phyloP scores from a whole-genome alignment of 495 filamentous ascomycete species.

The Xanthoparmelia taractica region DNA sequence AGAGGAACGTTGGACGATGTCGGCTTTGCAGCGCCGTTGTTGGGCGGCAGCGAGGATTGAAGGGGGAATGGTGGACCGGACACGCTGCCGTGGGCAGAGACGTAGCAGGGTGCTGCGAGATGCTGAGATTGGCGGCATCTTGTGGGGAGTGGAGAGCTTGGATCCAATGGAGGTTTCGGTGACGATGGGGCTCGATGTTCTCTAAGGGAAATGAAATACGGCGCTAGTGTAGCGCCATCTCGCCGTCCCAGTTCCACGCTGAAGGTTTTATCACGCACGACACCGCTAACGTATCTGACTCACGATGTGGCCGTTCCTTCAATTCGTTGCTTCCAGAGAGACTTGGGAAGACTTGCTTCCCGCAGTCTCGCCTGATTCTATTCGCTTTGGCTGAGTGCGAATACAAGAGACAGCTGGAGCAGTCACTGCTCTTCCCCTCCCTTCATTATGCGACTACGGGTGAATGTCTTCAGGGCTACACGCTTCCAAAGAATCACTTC shows the following conservation, averaged over 20 bases:
- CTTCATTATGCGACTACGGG: constrained; percentile 1
- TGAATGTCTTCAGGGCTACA: neutral
- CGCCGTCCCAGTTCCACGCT: constrained; percentile 9
- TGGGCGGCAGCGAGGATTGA: constrained; percentile 36
- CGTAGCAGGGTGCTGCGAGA: constrained; percentile 44
- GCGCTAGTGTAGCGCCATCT: neutral
- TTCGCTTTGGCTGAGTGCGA: neutral
- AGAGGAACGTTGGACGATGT: constrained; percentile 26
- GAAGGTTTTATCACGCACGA: constrained; percentile 9
- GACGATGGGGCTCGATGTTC: neutral
- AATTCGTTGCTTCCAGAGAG: neutral
- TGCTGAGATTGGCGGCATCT: constrained; percentile 45
- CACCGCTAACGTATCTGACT: neutral
- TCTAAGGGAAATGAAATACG: neutral
- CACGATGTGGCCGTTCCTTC: neutral
- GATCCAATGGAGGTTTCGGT: neutral
- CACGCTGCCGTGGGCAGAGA: constrained; percentile 44
- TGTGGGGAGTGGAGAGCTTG: constrained; percentile 20
- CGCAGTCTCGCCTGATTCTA: neutral
- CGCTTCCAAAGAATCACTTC: constrained; percentile 47
- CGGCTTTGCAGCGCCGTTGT: constrained; percentile 43
- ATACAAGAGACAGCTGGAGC: neutral
- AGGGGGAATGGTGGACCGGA: constrained; percentile 23
- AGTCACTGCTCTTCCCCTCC: neutral
- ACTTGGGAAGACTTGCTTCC: neutral